phyloP scores from a whole-genome alignment of 2,329 filamentous ascomycete genomes.

The Fonsecaea nubica region DNA sequence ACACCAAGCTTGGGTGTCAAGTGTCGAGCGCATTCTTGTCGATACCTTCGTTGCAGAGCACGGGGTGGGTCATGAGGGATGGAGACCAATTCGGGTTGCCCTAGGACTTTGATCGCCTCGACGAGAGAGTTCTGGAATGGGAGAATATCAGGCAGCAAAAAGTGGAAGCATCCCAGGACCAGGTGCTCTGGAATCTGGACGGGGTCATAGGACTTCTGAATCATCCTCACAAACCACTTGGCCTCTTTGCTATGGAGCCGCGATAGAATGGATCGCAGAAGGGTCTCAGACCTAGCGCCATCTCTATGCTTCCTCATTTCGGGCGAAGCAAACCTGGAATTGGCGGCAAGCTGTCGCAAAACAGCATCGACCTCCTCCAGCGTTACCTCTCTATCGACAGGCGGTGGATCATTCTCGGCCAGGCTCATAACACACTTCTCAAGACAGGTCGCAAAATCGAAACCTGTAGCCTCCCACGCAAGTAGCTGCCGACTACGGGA shows the following conservation, averaged over 20 bases:
- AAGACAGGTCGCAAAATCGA: slow-evolving; percentile 75
- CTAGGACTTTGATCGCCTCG: slow-evolving; percentile 31
- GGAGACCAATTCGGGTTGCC: slow-evolving; percentile 16
- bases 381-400: slow-evolving; percentile 57
- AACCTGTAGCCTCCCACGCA: slow-evolving; percentile 65
- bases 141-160: slow-evolving; percentile 65
- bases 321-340: slow-evolving; percentile 73
- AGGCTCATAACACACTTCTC: slow-evolving; percentile 65
- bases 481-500: slow-evolving; percentile 68
- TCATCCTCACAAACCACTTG: slow-evolving; percentile 84
- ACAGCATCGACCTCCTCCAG: slow-evolving; percentile 75
- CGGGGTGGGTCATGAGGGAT: slow-evolving; percentile 27
- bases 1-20: slow-evolving; percentile 61
- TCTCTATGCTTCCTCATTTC: slow-evolving; percentile 57
- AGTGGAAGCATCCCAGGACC: slow-evolving; percentile 69
- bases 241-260: slow-evolving; percentile 71
- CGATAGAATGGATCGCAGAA: slow-evolving; percentile 64
- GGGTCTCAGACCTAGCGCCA: slow-evolving; percentile 51
- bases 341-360: slow-evolving; percentile 71
- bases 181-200: slow-evolving; percentile 65
- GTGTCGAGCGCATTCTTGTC: slow-evolving; percentile 35
- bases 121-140: slow-evolving; percentile 35
- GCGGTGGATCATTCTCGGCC: slow-evolving; percentile 57
- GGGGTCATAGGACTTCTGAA: slow-evolving; percentile 77
- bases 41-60: slow-evolving; percentile 17